Evolutionary conservation across 2,329 filamentous ascomycete species (phyloP), one percentile per base, ranked within the genome.

Genomic region (Diaporthe velutina): DNA sequence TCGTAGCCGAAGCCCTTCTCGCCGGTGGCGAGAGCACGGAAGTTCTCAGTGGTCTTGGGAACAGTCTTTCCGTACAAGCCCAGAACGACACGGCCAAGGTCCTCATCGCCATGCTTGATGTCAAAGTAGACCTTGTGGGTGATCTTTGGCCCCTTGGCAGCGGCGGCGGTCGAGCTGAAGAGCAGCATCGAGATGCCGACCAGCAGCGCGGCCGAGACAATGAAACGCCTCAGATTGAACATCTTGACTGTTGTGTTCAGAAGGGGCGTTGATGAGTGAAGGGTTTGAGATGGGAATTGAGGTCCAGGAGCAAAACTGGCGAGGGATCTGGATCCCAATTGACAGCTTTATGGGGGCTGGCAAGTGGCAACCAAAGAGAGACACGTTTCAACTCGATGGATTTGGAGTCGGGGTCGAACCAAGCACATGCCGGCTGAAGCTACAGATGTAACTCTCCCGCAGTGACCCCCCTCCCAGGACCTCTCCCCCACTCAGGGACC

Each of bases 51-150:
- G 25, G 91, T 93, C 90, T 95, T 92, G 80, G 95, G 95, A 40
- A 95, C 93, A 55, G 94, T 96, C 89, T 95, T 95, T 86, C 94
- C 95, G 83, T 97, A 97, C 68, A 97, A 92, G 79, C 95, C 95
- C 48, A 97, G 91, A 79, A 95, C 92, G 79, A 97, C 89, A 77
- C 93, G 91, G 76, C 95, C 95, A 55, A 96, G 82, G 64, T 89
- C 83, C 85, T 95, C 88, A 77, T 94, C 94, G 81, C 93, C 95
- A 81, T 95, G 92, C 80, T 89, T 86, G 79, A 97, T 92, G 85
- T 97, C 94, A 84, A 97, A 96, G 89, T 91, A 97, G 85, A 97
- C 95, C 92, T 98, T 98, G 89, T 94, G 89, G 81, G 96, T 98
- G 88, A 98, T 96, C 92, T 97, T 97, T 77, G 95, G 96, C 61